Base-by-base conservation (phyloP, 2,329 filamentous ascomycete genomes). In the Cryoendolithus antarcticus region DNA sequence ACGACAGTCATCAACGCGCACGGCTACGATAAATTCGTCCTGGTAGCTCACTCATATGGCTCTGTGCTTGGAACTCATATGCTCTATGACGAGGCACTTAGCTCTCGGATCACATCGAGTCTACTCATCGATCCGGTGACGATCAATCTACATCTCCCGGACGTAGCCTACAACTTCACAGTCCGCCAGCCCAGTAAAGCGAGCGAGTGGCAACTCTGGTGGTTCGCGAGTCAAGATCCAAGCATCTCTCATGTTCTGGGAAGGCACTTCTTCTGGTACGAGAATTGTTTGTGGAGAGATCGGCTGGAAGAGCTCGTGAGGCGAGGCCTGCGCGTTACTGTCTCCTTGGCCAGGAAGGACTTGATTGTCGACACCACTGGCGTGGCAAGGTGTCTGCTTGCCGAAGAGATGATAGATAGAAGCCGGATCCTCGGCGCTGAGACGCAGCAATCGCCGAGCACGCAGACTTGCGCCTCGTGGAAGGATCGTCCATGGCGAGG, bases 141-240 rank as follows among this genome's bases (percentile, higher is more conserved):
- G 15, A 69, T 84, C 39, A 60, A 82, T 40, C 65, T 85, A 28
- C 80, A 85, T 54, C 66, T 80, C 28, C 80, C 80, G 1, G 69
- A 80, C 44, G 76, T 84, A 27, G 77, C 79, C 8, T 83, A 76
- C 64, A 85, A 84, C 58, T 84, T 85, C 54, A 77, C 72, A 8
- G 62, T 69, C 4, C 48, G 51, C 4, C 32, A 45, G 10, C 55
- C 53, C 0, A 42, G 44, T 61, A 72, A 41, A 2, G 77, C 80
- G n/a, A 82, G 80, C 45, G 77, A 85, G 57, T 77, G 74, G 63
- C 72, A 80, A 53, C 62, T 85, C 9, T 80, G 74, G 66, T 85
- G 80, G 49, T 83, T 82, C 53, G 80, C 75, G 4, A 74, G 70
- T 33, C 77, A 70, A 39, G 80, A 85, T 48, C 73, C 76, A 21